Conservation (phyloP, 805 yeast genomes). For the Saccharomyces cerevisiae region DNA sequence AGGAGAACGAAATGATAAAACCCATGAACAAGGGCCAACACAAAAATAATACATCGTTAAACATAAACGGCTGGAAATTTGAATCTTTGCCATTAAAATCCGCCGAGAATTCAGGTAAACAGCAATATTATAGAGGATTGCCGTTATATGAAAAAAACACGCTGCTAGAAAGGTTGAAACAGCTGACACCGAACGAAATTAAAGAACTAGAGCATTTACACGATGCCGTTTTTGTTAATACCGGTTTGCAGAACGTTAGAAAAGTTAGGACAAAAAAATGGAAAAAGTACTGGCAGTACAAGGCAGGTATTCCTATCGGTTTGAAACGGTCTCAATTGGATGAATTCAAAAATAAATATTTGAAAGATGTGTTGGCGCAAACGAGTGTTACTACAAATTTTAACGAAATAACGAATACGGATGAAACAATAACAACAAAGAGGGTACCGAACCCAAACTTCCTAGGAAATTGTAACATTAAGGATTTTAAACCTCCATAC, state of each 20-base stretch:
- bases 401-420: constrained; percentile 35
- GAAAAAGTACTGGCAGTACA: constrained; percentile 40
- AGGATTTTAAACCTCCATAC: constrained; percentile 40
- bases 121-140: constrained; percentile 33
- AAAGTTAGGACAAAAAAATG: constrained; percentile 39
- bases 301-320: constrained; percentile 35
- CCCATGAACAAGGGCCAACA: background rate
- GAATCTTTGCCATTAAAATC: constrained; percentile 23
- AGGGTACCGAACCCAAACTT: constrained; percentile 43
- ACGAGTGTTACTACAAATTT: constrained; percentile 27
- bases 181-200: constrained; percentile 32
- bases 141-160: constrained; percentile 34
- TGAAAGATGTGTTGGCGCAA: constrained; percentile 27
- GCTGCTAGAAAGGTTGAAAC: constrained; percentile 23
- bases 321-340: constrained; percentile 20
- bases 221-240: constrained; percentile 40
- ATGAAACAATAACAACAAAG: constrained; percentile 37
- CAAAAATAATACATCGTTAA: constrained; percentile 9
- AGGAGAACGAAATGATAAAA: constrained; percentile 6
- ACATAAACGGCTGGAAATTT: constrained; percentile 30
- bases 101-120: constrained; percentile 9
- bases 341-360: constrained; percentile 22
- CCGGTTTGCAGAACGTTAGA: constrained; percentile 37
- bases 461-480: constrained; percentile 38
- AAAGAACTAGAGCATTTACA: constrained; percentile 43